Evolutionary conservation across 768 basidiomycete genomes (phyloP), one percentile per base, ranked within the genome.

Genomic region (Rhodotorula paludigena): DNA sequence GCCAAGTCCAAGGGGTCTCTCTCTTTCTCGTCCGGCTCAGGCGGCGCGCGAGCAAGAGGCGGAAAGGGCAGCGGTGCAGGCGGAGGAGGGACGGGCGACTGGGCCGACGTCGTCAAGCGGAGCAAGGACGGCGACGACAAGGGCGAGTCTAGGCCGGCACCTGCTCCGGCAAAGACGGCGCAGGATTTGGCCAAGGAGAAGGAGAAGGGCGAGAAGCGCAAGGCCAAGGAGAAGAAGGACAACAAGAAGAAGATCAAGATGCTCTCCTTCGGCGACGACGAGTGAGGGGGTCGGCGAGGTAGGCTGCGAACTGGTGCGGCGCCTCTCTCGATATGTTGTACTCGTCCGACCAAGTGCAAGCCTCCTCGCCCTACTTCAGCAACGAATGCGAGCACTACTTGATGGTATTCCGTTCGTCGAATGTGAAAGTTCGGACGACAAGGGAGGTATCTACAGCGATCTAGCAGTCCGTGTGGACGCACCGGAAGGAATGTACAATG

Each of bases 81-180:
- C 32, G 61, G 33, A 2, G 62, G 61, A 10, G 56, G 59, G 45
- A 51, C 20, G 5, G 69, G 66, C 16, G 61, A 53, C 47, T 71
- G 69, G 69, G 61, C 59, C 33, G 57, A 60, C 30, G 69, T 64
- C 21, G 53, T 71, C 16, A 60, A 59, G 32, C 57, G 61, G 12
- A 55, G 57, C 10, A 57, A 62, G 45, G 64, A 65, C 11, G 59
- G 55, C 30, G 64, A 65, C 14, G 57, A 25, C 25, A 55, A 14
- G 7, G 47, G 41, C 42, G 45, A 52, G 49, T 20, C 32, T 35
- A 30, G 33, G 33, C 51, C 45, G 30, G 49, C 41, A 25, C 35
- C 42, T 18, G 33, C 16, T 25, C 18, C 58, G 41, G 39, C 45
- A 9, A 14, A 35, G 48, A 20, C 25, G 36, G 38, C 14, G 23